phyloP scores from a whole-genome alignment of 345 rosid genomes.

The Rhodomyrtus tomentosa region DNA sequence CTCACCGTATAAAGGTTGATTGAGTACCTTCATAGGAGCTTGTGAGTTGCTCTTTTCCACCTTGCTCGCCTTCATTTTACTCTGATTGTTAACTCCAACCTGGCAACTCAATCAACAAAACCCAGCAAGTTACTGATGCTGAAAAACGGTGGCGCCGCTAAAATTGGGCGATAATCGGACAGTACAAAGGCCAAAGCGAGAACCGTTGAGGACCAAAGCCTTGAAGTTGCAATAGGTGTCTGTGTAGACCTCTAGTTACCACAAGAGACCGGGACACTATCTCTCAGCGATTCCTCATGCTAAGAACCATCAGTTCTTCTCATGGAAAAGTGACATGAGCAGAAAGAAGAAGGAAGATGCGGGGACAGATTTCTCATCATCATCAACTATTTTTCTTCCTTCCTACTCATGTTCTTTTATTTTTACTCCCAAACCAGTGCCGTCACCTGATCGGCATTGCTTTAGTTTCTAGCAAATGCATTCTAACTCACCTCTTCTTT shows the following conservation, averaged over 20 bases:
- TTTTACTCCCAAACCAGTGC: neutral
- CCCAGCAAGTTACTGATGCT: neutral
- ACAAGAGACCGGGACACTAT: neutral
- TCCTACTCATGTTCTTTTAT: neutral
- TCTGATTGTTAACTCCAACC: neutral
- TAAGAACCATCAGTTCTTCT: neutral
- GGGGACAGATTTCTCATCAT: neutral
- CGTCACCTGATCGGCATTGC: neutral
- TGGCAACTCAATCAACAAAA: neutral
- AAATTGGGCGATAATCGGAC: too few relatives aligned
- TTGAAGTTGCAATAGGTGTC: neutral
- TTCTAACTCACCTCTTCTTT: conserved; percentile 1
- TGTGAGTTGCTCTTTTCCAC: conserved; percentile 4
- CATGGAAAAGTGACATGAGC: neutral
- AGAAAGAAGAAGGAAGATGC: neutral
- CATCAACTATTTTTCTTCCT: neutral
- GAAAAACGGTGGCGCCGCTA: neutral
- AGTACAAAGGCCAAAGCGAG: neutral
- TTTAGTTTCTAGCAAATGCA: neutral
- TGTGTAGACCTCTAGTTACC: neutral
- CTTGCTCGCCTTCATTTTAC: neutral
- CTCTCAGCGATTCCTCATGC: neutral
- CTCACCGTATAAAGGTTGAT: neutral
- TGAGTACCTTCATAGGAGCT: neutral
- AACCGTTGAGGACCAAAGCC: neutral